phyloP scores from a whole-genome alignment of 2,329 filamentous ascomycete species.

The Aspergillus sergii region DNA sequence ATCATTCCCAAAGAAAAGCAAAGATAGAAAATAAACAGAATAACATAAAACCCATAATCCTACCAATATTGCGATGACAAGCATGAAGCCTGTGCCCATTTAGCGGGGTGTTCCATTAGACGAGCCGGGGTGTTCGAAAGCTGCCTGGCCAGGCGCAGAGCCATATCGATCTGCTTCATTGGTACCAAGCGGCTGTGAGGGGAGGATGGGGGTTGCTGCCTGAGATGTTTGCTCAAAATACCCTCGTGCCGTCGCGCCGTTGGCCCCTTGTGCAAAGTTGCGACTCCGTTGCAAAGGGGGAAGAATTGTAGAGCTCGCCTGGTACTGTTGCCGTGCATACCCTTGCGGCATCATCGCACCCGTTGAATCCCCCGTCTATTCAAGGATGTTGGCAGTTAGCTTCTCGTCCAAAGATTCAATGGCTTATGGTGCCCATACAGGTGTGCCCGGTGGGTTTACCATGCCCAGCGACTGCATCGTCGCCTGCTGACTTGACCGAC shows the following conservation, averaged over 20 bases:
- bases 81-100: constrained; percentile 13
- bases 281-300: constrained; percentile 39
- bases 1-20: constrained; percentile 15
- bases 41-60: constrained; percentile 12
- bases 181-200: constrained; percentile 35
- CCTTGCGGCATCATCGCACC: constrained; percentile 40
- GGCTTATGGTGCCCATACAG: constrained; percentile 36
- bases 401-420: constrained; percentile 25
- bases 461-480: constrained; percentile 40
- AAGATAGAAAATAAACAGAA: constrained; percentile 8
- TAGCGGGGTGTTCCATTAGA: constrained; percentile 36
- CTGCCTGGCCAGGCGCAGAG: constrained; percentile 26
- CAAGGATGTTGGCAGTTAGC: constrained; percentile 33
- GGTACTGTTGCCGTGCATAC: constrained; percentile 38
- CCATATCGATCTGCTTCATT: constrained; percentile 38
- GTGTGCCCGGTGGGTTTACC: constrained; percentile 41
- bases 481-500: constrained; percentile 38
- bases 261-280: constrained; percentile 32
- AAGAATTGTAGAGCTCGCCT: constrained; percentile 36
- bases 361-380: constrained; percentile 39
- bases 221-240: constrained; percentile 39
- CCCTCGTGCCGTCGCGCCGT: constrained; percentile 30
- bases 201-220: constrained; percentile 36
- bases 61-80: neutral
- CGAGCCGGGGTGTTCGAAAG: constrained; percentile 35